Evolutionary conservation across 306 rosid genomes (phyloP), one percentile per base, ranked within the genome.

Genomic region (Lathyrus aphaca): DNA sequence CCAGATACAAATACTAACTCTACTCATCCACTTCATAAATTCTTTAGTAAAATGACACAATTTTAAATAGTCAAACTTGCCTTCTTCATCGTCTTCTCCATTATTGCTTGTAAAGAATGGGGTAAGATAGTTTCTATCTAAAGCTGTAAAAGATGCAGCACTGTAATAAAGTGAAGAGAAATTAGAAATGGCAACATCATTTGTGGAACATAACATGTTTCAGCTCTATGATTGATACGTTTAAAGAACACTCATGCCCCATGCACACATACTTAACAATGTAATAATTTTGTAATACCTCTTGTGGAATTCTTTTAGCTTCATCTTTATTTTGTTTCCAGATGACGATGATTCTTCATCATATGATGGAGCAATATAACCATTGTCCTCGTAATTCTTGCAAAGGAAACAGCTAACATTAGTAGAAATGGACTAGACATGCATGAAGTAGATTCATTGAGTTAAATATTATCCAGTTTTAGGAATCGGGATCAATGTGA

Each of bases 21-120:
- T 21, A 59, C 57, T 43, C 60, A 64, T 11, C 49, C 23, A 77
- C 23, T 51, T 44, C 50, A 71, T 21, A 55, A 78, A 48, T 53
- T 53, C 55, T 64, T 70, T 40, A 25, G 32, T 23, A 57, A 68
- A 73, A 50, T 29, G 12, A 60, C 42, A 67, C 15, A 60, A 50
- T n/a, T 42, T 57, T 61, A 60, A 54, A 64, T n/a, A 74, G 62
- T 60, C 75, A 80, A 55, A 76, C 83, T 88, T 84, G 89, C 98
- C 86, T 60, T 81, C 91, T 14, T 80, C 84, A 62, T 79, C 96
- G 6, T 88, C 96, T 56, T 94, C 95, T 77, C 96, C 99, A 80
- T 79, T 94, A 64, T 91, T 89, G 84, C 89, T 89, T 32, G 97
- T 94, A 79, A 94, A 94, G 88, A 94, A 94, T 56, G 99, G 97